phyloP scores from a whole-genome alignment of 805 yeast species.

The Kodamaea kakaduensis region DNA sequence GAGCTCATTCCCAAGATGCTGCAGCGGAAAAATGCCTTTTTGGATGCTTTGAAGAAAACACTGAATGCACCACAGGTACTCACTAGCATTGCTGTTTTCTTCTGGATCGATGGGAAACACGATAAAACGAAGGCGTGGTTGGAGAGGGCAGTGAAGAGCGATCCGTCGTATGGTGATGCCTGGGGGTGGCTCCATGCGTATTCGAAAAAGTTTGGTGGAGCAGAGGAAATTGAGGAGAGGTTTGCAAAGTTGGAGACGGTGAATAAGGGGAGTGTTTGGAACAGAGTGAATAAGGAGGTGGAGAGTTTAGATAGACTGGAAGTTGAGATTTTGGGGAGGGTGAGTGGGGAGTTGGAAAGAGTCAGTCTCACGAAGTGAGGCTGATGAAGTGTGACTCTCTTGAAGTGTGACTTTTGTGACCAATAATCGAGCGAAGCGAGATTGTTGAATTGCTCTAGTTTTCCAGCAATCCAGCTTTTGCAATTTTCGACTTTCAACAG shows the following conservation, averaged over 20 bases:
- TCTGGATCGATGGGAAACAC: conserved; percentile 62
- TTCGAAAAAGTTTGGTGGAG: conserved; percentile 34
- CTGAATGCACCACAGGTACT: conserved; percentile 57
- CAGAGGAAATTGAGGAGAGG: conserved; percentile 34
- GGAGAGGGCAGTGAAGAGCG: conserved; percentile 57
- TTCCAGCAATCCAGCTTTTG: too few species aligned
- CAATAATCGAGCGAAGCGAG: too few species aligned
- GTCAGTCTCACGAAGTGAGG: too few species aligned
- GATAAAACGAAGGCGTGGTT: conserved; percentile 71
- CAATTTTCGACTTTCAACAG: too few species aligned
- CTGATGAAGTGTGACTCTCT: too few species aligned
- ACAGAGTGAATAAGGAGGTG: conserved; percentile 44
- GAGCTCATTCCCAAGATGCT: conserved; percentile 43
- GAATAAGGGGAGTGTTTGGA: conserved; percentile 62
- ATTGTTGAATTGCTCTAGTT: too few species aligned
- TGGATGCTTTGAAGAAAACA: conserved; percentile 69
- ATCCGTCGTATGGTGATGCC: conserved; percentile 64
- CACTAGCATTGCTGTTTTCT: conserved; percentile 59
- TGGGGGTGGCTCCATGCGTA: conserved; percentile 66
- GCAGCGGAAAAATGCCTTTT: conserved; percentile 52
- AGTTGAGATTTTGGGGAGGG: conserved; percentile 32
- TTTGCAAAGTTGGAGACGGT: conserved; percentile 44
- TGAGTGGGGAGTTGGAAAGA: conserved; percentile 2
- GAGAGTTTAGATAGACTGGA: conserved; percentile 40
- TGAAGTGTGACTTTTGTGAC: too few species aligned